These are phyloP conservation scores for Iris pallida DNA, from an alignment of 116 monocot species.

Conservation along the genomic window DNA sequence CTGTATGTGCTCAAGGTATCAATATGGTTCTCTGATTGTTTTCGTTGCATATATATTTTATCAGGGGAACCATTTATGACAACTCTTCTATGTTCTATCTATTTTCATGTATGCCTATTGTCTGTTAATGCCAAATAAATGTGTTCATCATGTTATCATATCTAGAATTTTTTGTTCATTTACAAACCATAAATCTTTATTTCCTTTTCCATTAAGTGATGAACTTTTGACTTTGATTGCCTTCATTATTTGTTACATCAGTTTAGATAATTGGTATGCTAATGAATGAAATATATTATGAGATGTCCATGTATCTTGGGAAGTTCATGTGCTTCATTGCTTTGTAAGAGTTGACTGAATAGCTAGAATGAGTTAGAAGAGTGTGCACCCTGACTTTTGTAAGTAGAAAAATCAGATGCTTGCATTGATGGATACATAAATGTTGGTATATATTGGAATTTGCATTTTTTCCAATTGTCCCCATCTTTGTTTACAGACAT, in stretches of 20 bases:
- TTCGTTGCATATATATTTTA: neutral
- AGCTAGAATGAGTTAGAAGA: neutral
- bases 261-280: too few relatives aligned
- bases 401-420: too few relatives aligned
- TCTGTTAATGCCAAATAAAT: neutral
- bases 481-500: too few relatives aligned
- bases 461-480: too few relatives aligned
- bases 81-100: neutral
- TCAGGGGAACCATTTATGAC: conserved; percentile 1
- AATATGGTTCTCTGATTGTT: neutral
- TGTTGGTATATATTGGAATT: too few relatives aligned
- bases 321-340: neutral
- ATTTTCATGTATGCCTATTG: neutral
- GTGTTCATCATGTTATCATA: neutral
- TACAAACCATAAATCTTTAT: neutral
- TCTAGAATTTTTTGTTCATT: neutral
- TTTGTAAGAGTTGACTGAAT: conserved; percentile 4
- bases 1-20: neutral
- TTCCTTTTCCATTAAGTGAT: neutral
- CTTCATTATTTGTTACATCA: too few relatives aligned
- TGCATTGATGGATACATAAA: too few relatives aligned
- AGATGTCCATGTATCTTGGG: neutral
- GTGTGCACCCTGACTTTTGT: neutral
- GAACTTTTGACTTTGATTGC: too few relatives aligned
- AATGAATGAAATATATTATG: too few relatives aligned